phyloP scores from a whole-genome alignment of 345 rosid genomes.

The Aquilaria sinensis region DNA sequence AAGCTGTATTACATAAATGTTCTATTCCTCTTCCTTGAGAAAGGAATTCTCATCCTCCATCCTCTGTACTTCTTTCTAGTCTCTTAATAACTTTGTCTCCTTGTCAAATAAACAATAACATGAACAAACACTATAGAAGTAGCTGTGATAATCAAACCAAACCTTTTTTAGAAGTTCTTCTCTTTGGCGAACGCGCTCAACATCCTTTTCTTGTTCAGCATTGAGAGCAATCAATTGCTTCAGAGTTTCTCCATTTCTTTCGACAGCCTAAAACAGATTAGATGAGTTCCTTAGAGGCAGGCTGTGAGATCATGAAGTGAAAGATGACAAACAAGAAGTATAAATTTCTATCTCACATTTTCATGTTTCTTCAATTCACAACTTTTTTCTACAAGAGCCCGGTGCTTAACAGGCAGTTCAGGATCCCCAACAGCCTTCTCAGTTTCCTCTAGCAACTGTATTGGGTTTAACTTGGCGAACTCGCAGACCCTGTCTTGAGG shows the following conservation, averaged over 20 bases:
- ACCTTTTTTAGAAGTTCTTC: conserved; percentile 71
- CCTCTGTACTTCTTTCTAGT: too few relatives aligned
- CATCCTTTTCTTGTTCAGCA: conserved; percentile 88
- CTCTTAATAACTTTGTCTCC: too few relatives aligned
- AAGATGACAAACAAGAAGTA: not conserved
- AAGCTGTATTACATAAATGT: too few relatives aligned
- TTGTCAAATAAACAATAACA: too few relatives aligned
- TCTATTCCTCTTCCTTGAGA: too few relatives aligned
- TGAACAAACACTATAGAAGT: not conserved
- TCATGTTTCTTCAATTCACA: conserved; percentile 56
- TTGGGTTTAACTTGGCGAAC: conserved; percentile 90
- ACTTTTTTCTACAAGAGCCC: conserved; percentile 72
- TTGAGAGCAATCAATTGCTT: conserved; percentile 64
- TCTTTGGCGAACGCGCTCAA: conserved; percentile 79
- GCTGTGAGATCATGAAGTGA: conserved; percentile 4
- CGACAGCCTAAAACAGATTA: conserved; percentile 48
- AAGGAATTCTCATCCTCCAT: too few relatives aligned
- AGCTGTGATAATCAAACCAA: conserved; percentile 6
- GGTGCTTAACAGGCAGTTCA: conserved; percentile 77
- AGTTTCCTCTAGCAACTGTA: conserved; percentile 90
- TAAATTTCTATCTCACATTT: conserved; percentile 29
- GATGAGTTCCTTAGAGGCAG: conserved; percentile 1
- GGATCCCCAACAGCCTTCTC: conserved; percentile 98
- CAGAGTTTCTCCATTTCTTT: conserved; percentile 66
- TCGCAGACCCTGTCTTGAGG: conserved; percentile 97